These are phyloP conservation scores for Pistacia vera DNA, from an alignment of 345 rosid species.

Conservation along the genomic window DNA sequence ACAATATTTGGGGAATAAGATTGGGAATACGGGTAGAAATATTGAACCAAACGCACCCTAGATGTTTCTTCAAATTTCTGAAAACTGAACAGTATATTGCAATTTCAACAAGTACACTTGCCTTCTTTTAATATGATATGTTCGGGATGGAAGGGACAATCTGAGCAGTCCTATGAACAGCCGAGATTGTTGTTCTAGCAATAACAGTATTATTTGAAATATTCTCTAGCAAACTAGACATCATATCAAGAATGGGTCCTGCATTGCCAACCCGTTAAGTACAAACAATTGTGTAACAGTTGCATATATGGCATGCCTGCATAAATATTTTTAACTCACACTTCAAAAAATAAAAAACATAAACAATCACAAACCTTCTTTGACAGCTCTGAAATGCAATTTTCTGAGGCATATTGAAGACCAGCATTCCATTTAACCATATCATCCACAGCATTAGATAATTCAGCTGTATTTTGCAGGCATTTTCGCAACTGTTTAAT, in stretches of 20 bases:
- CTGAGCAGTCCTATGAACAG: constrained; percentile 64
- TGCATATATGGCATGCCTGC: no score
- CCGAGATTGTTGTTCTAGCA: constrained; percentile 72
- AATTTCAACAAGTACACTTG: constrained; percentile 30
- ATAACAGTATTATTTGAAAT: constrained; percentile 51
- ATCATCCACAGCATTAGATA: no score
- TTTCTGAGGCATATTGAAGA: constrained; percentile 74
- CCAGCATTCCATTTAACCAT: constrained; percentile 48
- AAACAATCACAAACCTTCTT: constrained; percentile 52
- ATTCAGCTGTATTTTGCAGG: no score
- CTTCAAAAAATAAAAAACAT: neutral
- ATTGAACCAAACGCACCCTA: no score
- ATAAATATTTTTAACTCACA: neutral
- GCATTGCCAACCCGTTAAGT: constrained; percentile 75
- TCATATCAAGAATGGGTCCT: constrained; percentile 87
- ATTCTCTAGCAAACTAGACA: constrained; percentile 82
- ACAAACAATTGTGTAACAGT: constrained; percentile 7
- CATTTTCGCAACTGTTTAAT: no score
- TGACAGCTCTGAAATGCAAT: constrained; percentile 71
- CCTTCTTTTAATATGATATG: constrained; percentile 78
- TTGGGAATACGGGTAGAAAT: no score
- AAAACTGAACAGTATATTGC: constrained; percentile 7
- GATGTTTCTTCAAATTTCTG: constrained; percentile 18
- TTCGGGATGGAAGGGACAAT: constrained; percentile 71
- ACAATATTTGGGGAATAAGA: no score